phyloP scores from a whole-genome alignment of 352 stramenopile genomes.

The Bremia lactucae region DNA sequence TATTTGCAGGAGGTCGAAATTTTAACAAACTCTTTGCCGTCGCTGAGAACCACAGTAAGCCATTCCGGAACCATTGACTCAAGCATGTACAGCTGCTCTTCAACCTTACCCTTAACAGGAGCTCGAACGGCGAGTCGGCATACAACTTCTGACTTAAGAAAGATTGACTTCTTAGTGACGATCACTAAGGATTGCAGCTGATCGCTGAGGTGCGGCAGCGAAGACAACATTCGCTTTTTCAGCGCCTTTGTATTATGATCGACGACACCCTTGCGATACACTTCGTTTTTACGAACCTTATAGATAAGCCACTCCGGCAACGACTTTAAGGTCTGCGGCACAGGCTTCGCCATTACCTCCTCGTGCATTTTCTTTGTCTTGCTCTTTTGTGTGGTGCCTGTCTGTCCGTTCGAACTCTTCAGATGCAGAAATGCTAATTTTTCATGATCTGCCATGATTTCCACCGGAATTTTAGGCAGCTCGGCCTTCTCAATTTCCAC shows the following conservation, averaged over 20 bases:
- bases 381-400: neutral
- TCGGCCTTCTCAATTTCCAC: constrained; percentile 25
- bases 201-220: constrained; percentile 58
- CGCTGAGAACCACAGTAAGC: constrained; percentile 49
- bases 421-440: too few species aligned
- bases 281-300: constrained; percentile 55
- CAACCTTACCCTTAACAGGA: constrained; percentile 45
- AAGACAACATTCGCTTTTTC: constrained; percentile 35
- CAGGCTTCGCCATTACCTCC: constrained; percentile 38
- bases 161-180: constrained; percentile 50
- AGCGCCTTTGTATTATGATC: constrained; percentile 33
- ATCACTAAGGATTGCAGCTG: constrained; percentile 62
- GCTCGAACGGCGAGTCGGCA: constrained; percentile 27
- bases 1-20: constrained; percentile 47
- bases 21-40: constrained; percentile 60
- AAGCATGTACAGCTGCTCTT: constrained; percentile 61
- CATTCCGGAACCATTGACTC: constrained; percentile 65
- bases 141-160: constrained; percentile 35
- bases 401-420: constrained; percentile 7
- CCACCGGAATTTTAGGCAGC: constrained; percentile 18
- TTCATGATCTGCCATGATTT: constrained; percentile 3
- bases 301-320: constrained; percentile 64
- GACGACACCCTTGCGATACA: constrained; percentile 24
- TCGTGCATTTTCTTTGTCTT: constrained; percentile 25
- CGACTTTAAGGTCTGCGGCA: constrained; percentile 55